A percentile compares a stretch with the other conserved stretches of the same genome.
phyloP scores from a whole-genome alignment of 129 eudicot species.

The Scalesia atractyloides region DNA sequence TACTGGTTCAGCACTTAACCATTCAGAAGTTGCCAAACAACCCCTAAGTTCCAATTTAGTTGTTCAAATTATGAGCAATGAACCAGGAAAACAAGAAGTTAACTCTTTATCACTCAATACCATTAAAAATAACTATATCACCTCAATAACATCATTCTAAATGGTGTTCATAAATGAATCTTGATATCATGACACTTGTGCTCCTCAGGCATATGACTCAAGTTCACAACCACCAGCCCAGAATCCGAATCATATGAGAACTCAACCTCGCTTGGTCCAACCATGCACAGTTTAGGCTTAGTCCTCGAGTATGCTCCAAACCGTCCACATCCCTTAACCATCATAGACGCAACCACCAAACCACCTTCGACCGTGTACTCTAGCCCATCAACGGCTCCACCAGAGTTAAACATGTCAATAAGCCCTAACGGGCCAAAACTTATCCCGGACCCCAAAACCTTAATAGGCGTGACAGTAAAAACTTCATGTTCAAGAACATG shows the following conservation, averaged over 20 bases:
- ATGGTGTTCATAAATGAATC: conserved; percentile 45
- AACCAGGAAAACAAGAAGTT: too few species aligned
- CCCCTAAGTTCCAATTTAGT: too few species aligned
- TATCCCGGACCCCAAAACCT: conserved; percentile 50
- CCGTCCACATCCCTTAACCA: conserved; percentile 73
- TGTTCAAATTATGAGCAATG: too few species aligned
- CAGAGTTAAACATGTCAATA: conserved; percentile 68
- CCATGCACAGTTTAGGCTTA: conserved; percentile 53
- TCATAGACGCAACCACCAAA: conserved; percentile 42
- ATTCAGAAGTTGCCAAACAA: too few species aligned
- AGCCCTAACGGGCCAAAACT: conserved; percentile 78
- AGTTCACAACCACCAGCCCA: conserved; percentile 49
- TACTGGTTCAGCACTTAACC: too few species aligned
- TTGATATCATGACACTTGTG: conserved; percentile 45
- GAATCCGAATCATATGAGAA: conserved; percentile 49
- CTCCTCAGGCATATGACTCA: conserved; percentile 62
- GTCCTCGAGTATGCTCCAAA: conserved; percentile 63
- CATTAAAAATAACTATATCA: neutral
- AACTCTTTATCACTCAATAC: too few species aligned
- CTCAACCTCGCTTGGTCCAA: conserved; percentile 45
- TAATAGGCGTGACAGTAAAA: conserved; percentile 58
- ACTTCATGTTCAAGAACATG: conserved; percentile 65
- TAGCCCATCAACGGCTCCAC: conserved; percentile 72
- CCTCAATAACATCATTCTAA: neutral
- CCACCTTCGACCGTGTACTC: conserved; percentile 39